These are phyloP conservation scores for Elsinoe ampelina DNA, from an alignment of 2,329 filamentous ascomycete genomes.

Conservation along the genomic window DNA sequence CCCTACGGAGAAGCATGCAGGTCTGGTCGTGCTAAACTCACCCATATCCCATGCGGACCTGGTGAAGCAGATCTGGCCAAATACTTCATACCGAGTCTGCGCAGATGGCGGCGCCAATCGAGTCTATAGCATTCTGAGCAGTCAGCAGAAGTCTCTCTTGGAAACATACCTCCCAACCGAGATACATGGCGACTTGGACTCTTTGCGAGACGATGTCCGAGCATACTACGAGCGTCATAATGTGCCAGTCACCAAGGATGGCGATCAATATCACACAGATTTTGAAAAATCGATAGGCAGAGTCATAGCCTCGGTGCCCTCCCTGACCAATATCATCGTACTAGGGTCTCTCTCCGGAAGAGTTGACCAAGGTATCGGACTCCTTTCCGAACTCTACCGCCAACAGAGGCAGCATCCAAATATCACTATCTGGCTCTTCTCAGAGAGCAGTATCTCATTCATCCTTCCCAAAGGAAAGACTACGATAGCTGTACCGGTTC, in stretches of 20 bases:
- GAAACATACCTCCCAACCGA: conserved; percentile 35
- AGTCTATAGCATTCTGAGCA: conserved; percentile 45
- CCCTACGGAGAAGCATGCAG: conserved; percentile 20
- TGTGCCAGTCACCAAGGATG: conserved; percentile 57
- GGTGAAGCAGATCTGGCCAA: conserved; percentile 38
- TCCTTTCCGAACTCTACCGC: conserved; percentile 72
- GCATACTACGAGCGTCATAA: conserved; percentile 55
- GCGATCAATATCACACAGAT: conserved; percentile 83
- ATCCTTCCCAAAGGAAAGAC: conserved; percentile 63
- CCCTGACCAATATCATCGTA: conserved; percentile 50
- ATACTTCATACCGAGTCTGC: conserved; percentile 60
- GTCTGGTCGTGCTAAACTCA: conserved; percentile 53
- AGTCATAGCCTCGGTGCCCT: conserved; percentile 37
- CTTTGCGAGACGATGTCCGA: conserved; percentile 53
- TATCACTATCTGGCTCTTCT: conserved; percentile 63
- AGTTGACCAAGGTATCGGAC: conserved; percentile 83
- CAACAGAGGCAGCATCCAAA: conserved; percentile 37
- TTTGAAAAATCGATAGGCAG: conserved; percentile 70
- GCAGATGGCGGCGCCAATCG: conserved; percentile 88
- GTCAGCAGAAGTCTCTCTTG: background rate
- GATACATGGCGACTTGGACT: conserved; percentile 90
- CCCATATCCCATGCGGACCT: conserved; percentile 46
- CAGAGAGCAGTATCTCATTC: conserved; percentile 72
- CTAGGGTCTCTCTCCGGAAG: conserved; percentile 80
- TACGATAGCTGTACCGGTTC: conserved; percentile 52